These are phyloP conservation scores for Corinectria fuckeliana DNA, from an alignment of 2,329 filamentous ascomycete species.

Conservation along the genomic window DNA sequence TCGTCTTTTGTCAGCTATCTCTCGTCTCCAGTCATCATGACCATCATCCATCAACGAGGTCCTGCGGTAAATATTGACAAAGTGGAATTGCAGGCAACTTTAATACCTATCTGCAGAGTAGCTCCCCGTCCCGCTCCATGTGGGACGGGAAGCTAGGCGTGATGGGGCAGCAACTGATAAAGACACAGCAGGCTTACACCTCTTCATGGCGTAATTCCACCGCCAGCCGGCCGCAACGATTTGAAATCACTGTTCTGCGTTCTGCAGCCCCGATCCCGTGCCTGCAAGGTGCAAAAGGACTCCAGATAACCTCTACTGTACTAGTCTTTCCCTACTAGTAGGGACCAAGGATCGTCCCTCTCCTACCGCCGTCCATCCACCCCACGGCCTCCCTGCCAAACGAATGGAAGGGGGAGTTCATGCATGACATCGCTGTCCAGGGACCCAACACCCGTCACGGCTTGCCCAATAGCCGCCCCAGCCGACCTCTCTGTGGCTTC, in stretches of 20 bases:
- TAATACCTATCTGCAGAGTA: constrained; percentile 34
- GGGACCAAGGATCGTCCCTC: constrained; percentile 1
- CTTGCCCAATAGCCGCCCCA: constrained; percentile 27
- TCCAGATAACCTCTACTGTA: constrained; percentile 6
- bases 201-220: constrained; percentile 17
- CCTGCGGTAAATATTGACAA: constrained; percentile 15
- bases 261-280: constrained; percentile 4
- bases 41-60: not conserved
- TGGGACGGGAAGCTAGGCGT: constrained; percentile 28
- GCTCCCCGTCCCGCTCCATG: constrained; percentile 30
- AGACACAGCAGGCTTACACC: constrained; percentile 21
- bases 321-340: constrained; percentile 4
- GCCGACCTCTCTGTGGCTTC: constrained; percentile 21
- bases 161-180: constrained; percentile 35
- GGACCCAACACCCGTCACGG: constrained; percentile 17
- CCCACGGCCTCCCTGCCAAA: constrained; percentile 6
- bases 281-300: not conserved
- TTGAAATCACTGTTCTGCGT: constrained; percentile 11
- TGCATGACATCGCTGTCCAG: constrained; percentile 37
- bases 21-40: not conserved
- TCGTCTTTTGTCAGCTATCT: constrained; percentile 11
- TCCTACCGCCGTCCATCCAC: constrained; percentile 2
- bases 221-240: not conserved
- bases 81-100: constrained; percentile 11
- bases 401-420: constrained; percentile 28